Evolutionary conservation across 192 early-diverging fungal genomes (phyloP).

Genomic region (Dissophora globulifera): DNA sequence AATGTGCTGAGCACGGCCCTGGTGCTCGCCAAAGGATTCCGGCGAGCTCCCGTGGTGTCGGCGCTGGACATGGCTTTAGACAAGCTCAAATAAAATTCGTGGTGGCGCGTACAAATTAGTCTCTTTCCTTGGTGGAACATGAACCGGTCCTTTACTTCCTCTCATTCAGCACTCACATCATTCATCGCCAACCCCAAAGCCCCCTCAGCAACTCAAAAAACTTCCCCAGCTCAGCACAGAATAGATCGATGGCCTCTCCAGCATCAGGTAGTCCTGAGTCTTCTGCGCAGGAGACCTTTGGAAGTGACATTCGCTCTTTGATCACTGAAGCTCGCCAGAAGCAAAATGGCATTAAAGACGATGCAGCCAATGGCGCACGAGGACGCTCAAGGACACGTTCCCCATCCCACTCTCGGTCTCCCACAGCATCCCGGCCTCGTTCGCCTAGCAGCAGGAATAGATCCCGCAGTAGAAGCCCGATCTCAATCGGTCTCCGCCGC

Average conservation of each 20-base stretch:
- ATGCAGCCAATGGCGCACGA: not conserved
- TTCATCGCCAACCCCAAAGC: too few relatives aligned
- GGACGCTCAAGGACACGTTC: not conserved
- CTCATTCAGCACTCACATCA: too few relatives aligned
- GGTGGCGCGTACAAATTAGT: too few relatives aligned
- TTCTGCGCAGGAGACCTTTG: not conserved
- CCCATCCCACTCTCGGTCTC: not conserved
- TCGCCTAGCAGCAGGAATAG: not conserved
- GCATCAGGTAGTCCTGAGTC: not conserved
- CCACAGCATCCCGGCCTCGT: not conserved
- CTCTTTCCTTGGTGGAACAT: too few relatives aligned
- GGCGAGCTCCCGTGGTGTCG: slow-evolving; percentile 12
- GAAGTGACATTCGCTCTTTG: slow-evolving; percentile 7
- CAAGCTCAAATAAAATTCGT: slow-evolving; percentile 18
- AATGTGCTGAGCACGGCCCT: slow-evolving; percentile 5
- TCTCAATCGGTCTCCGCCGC: not conserved
- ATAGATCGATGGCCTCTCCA: not conserved
- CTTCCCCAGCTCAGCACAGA: too few relatives aligned
- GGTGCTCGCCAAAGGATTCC: slow-evolving; percentile 20
- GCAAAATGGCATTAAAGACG: not conserved
- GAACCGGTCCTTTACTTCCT: too few relatives aligned
- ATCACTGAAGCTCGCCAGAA: not conserved
- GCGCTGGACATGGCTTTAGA: not conserved
- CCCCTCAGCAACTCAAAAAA: too few relatives aligned
- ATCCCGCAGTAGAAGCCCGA: not conserved